These are phyloP conservation scores for Elsinoe batatas DNA, from an alignment of 2,329 filamentous ascomycete genomes.

Conservation along the genomic window DNA sequence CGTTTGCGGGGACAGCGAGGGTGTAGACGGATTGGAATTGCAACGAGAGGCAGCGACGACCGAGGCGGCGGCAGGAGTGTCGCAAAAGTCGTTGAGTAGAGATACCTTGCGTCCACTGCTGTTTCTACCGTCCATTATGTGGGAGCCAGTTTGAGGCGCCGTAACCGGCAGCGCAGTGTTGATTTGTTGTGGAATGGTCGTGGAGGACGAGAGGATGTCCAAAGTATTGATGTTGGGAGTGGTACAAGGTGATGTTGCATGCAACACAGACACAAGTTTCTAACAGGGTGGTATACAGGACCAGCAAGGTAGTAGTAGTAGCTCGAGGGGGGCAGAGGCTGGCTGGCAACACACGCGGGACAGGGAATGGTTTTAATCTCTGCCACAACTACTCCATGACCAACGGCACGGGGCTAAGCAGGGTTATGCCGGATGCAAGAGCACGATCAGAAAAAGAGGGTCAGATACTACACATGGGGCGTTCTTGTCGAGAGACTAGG, in stretches of 20 bases:
- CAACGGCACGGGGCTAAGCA: slow-evolving; percentile 4
- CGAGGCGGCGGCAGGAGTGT: slow-evolving; percentile 12
- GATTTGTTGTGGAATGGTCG: background rate
- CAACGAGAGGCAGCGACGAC: slow-evolving; percentile 19
- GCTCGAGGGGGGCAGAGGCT: background rate
- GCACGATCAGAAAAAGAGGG: slow-evolving; percentile 10
- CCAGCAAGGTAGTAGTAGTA: slow-evolving; percentile 8
- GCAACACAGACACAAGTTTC: background rate
- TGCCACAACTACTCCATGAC: background rate
- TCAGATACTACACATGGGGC: slow-evolving; percentile 11
- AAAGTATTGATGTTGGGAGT: background rate
- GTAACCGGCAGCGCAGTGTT: slow-evolving; percentile 1
- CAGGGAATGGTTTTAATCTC: slow-evolving; percentile 10
- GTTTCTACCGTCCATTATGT: slow-evolving; percentile 43
- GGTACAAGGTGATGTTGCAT: background rate
- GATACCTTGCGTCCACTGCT: slow-evolving; percentile 41
- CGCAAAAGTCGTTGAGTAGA: slow-evolving; percentile 39
- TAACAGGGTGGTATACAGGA: background rate
- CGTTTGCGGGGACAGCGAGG: slow-evolving; percentile 37
- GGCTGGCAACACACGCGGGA: background rate
- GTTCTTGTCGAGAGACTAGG: slow-evolving; percentile 9
- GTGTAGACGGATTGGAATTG: slow-evolving; percentile 24
- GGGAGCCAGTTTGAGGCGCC: slow-evolving; percentile 21
- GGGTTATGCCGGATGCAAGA: slow-evolving; percentile 8
- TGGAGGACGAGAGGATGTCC: background rate